These are phyloP conservation scores for Coniochaeta sp. DNA, from an alignment of 2,329 filamentous ascomycete genomes.

Conservation along the genomic window DNA sequence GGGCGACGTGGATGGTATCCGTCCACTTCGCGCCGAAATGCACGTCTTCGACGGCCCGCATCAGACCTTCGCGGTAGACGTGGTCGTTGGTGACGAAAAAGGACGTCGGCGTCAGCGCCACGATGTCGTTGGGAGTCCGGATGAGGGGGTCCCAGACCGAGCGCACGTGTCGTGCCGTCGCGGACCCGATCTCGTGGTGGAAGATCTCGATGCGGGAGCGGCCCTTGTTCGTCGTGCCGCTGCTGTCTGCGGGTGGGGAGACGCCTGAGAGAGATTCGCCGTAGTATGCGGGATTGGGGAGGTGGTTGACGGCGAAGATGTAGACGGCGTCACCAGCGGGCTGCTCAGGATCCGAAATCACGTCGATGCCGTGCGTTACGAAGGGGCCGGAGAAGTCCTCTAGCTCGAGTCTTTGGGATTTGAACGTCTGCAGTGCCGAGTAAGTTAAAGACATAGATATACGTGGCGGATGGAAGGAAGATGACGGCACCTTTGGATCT, in stretches of 20 bases:
- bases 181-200: conserved; percentile 38
- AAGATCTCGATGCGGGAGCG: conserved; percentile 53
- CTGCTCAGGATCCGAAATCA: conserved; percentile 40
- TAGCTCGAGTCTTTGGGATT: conserved; percentile 36
- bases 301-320: conserved; percentile 54
- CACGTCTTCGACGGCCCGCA: conserved; percentile 40
- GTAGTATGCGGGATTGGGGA: conserved; percentile 37
- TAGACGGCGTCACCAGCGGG: conserved; percentile 37
- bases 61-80: conserved; percentile 37
- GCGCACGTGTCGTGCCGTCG: conserved; percentile 36
- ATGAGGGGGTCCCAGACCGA: conserved; percentile 46
- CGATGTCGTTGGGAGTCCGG: conserved; percentile 51
- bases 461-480: not conserved
- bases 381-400: conserved; percentile 46
- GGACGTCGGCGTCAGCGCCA: conserved; percentile 34
- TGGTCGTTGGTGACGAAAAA: conserved; percentile 58
- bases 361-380: conserved; percentile 53
- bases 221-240: conserved; percentile 27
- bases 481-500: conserved; percentile 36
- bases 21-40: conserved; percentile 37
- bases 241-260: conserved; percentile 1
- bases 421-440: conserved; percentile 29
- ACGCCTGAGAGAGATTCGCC: conserved; percentile 3
- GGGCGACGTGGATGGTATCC: conserved; percentile 35
- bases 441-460: not conserved